phyloP scores from a whole-genome alignment of 345 rosid species.

The Salix koriyanagi region DNA sequence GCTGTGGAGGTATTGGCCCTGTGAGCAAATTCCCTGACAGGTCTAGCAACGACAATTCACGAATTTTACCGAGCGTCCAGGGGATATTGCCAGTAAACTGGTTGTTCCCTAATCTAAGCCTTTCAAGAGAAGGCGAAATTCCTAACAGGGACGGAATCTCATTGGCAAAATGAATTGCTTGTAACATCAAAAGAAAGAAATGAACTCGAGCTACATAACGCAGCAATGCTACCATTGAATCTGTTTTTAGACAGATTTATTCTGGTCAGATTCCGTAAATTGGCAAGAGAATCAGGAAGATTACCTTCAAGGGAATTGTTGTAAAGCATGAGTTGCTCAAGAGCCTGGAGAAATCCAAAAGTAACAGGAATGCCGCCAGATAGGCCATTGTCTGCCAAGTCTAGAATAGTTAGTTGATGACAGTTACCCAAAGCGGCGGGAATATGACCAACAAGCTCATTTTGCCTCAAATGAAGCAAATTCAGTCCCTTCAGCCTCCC shows the following conservation, averaged over 20 bases:
- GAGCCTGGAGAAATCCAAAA: constrained; percentile 45
- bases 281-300: constrained; percentile 57
- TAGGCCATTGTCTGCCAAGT: constrained; percentile 79
- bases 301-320: constrained; percentile 79
- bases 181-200: constrained; percentile 87
- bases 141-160: constrained; percentile 71
- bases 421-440: constrained; percentile 75
- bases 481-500: constrained; percentile 55
- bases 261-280: constrained; percentile 69
- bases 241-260: constrained; percentile 72
- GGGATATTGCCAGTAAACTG: constrained; percentile 72
- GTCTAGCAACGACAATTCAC: constrained; percentile 57
- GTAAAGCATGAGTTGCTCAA: constrained; percentile 82
- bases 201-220: constrained; percentile 55
- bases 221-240: constrained; percentile 64
- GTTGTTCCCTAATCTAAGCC: constrained; percentile 78
- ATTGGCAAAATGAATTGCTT: constrained; percentile 51
- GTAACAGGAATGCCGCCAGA: constrained; percentile 61
- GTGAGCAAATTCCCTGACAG: constrained; percentile 68
- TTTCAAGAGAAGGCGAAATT: constrained; percentile 69
- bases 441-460: constrained; percentile 57
- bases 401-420: constrained; percentile 61
- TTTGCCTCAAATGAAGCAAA: constrained; percentile 78
- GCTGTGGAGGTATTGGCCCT: constrained; percentile 62
- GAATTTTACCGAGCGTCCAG: constrained; percentile 70